A percentile compares a stretch with the other conserved stretches of the same genome.
Evolutionary conservation across 805 yeast genomes (phyloP).

Genomic region (Yamadazyma takamatsuzukensis): DNA sequence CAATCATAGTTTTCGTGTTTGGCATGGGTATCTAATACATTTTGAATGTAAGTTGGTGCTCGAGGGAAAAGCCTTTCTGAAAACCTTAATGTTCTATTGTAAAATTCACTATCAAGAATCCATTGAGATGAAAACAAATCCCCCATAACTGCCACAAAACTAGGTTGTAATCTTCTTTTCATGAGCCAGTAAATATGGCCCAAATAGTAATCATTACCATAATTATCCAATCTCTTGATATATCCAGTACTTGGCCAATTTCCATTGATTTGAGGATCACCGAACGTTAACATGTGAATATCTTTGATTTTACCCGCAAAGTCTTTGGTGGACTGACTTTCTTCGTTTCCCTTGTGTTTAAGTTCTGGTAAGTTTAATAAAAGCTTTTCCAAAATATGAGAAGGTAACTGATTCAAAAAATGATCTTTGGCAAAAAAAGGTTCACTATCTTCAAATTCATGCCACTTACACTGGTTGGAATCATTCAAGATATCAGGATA

Average conservation of each 20-base stretch:
- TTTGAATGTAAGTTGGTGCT: constrained; percentile 47
- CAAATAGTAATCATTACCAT: constrained; percentile 84
- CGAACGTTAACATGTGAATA: constrained; percentile 75
- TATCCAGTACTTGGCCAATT: constrained; percentile 68
- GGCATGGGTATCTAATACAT: constrained; percentile 44
- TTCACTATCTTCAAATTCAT: constrained; percentile 13
- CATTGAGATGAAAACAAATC: constrained; percentile 93
- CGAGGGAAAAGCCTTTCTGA: constrained; percentile 66
- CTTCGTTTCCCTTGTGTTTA: constrained; percentile 6
- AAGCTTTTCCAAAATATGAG: constrained; percentile 11
- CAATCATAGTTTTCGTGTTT: constrained; percentile 57
- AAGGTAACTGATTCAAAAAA: constrained; percentile 7
- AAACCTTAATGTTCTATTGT: constrained; percentile 70
- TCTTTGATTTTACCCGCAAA: constrained; percentile 30
- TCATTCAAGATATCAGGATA: constrained; percentile 60
- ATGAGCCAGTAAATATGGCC: constrained; percentile 77
- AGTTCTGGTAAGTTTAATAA: constrained; percentile 18
- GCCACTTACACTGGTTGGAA: constrained; percentile 61
- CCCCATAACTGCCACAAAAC: constrained; percentile 86
- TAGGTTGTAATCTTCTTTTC: constrained; percentile 62
- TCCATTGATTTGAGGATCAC: constrained; percentile 97
- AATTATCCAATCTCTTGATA: constrained; percentile 74
- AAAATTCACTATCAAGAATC: constrained; percentile 86
- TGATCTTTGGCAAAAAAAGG: constrained; percentile 1
- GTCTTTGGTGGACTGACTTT: constrained; percentile 3